Percentiles rank a stretch among this genome's conserved stretches.
phyloP scores from a whole-genome alignment of 139 green algal genomes.

The Zygnema cylindricum region DNA sequence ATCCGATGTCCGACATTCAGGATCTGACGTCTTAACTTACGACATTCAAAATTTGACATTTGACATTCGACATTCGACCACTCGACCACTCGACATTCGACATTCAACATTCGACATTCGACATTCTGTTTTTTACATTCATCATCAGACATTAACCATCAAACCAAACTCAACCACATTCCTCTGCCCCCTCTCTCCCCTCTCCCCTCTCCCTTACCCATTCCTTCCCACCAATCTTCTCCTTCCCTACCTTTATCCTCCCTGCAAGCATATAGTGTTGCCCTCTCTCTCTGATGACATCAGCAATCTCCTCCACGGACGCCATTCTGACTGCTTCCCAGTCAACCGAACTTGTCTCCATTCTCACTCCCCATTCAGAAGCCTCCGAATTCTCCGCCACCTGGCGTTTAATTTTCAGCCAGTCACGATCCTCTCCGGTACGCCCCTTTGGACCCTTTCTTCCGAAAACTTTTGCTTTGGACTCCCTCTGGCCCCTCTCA shows the following conservation, averaged over 20 bases:
- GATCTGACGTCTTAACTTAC: no score
- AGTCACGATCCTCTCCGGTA: slow-evolving; percentile 18
- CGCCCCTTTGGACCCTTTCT: neutral
- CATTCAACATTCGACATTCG: no score
- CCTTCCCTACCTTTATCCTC: slow-evolving; percentile 49
- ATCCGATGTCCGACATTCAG: no score
- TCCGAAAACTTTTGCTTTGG: neutral
- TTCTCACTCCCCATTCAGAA: neutral
- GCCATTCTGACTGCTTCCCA: slow-evolving; percentile 42
- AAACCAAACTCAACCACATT: neutral
- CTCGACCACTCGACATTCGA: no score
- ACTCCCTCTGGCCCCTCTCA: neutral
- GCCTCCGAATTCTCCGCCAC: neutral
- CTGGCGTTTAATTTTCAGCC: neutral
- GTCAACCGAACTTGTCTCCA: slow-evolving; percentile 23
- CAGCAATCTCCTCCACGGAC: slow-evolving; percentile 10
- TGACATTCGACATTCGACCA: no score
- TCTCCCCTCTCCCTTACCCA: slow-evolving; percentile 24
- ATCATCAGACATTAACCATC: neutral
- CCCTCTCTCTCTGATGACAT: slow-evolving; percentile 39
- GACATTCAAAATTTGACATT: no score
- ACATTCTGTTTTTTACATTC: neutral
- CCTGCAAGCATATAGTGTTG: slow-evolving; percentile 41
- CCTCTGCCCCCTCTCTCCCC: slow-evolving; percentile 47
- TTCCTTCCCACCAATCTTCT: slow-evolving; percentile 21